These are phyloP conservation scores for Pseudonitzschia pungens DNA, from an alignment of 108 stramenopile genomes.

Conservation along the genomic window DNA sequence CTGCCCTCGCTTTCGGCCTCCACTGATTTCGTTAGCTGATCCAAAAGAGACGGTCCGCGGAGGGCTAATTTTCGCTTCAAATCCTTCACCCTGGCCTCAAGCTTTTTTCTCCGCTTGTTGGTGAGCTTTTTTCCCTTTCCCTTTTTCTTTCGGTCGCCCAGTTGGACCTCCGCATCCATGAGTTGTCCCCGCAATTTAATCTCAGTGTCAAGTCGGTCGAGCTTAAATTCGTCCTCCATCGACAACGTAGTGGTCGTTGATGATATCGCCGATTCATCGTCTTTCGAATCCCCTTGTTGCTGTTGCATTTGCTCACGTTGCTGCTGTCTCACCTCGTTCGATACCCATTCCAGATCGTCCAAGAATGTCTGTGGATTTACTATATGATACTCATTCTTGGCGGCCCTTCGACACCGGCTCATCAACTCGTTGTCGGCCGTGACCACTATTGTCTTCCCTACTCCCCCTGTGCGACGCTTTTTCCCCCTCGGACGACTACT, in stretches of 20 bases:
- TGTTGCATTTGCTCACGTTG: neutral
- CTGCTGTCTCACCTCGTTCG: neutral
- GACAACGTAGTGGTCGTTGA: neutral
- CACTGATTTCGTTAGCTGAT: slow-evolving; percentile 18
- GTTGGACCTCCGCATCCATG: slow-evolving; percentile 37
- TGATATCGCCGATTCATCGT: neutral
- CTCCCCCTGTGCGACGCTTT: neutral
- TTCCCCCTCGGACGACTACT: slow-evolving; percentile 8
- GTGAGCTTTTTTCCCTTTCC: slow-evolving; percentile 27
- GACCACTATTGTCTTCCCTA: slow-evolving; percentile 45
- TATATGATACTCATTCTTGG: slow-evolving; percentile 32
- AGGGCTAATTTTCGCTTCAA: slow-evolving; percentile 18
- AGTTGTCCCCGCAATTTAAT: slow-evolving; percentile 28
- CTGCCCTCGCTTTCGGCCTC: neutral
- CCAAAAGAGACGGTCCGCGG: slow-evolving; percentile 17
- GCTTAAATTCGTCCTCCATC: slow-evolving; percentile 7
- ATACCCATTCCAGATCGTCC: slow-evolving; percentile 35
- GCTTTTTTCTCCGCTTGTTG: slow-evolving; percentile 38
- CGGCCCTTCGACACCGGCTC: slow-evolving; percentile 30
- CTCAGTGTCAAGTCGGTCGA: slow-evolving; percentile 25
- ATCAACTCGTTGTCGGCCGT: slow-evolving; percentile 61
- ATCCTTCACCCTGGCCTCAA: slow-evolving; percentile 17
- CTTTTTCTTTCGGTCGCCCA: slow-evolving; percentile 16
- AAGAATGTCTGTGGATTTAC: slow-evolving; percentile 35
- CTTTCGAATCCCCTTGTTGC: neutral